phyloP scores from a whole-genome alignment of 2,329 filamentous ascomycete species.

The Curvularia eragrostidis region DNA sequence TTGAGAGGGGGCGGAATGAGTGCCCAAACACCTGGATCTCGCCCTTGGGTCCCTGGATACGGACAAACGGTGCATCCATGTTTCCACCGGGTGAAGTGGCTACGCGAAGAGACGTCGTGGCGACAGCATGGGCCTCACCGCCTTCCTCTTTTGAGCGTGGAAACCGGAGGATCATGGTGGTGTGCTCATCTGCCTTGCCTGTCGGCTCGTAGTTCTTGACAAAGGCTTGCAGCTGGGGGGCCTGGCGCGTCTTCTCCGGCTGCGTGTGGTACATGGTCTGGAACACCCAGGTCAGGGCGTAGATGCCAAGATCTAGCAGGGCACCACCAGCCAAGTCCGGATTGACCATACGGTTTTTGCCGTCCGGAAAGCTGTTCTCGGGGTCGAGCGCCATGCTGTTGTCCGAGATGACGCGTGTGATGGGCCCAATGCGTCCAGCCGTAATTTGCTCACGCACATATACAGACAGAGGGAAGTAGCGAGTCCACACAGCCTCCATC shows the following conservation, averaged over 20 bases:
- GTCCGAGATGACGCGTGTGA: conserved; percentile 65
- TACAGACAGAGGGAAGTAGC: conserved; percentile 84
- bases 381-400: conserved; percentile 66
- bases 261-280: conserved; percentile 86
- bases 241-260: conserved; percentile 66
- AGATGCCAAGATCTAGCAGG: conserved; percentile 85
- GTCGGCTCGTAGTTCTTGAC: conserved; percentile 72
- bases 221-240: conserved; percentile 71
- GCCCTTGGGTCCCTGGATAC: conserved; percentile 80
- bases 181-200: conserved; percentile 78
- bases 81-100: conserved; percentile 63
- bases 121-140: conserved; percentile 72
- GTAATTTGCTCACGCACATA: conserved; percentile 72
- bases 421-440: conserved; percentile 61
- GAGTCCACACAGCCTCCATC: conserved; percentile 78
- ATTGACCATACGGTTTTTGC: conserved; percentile 79
- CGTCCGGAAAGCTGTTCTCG: conserved; percentile 60
- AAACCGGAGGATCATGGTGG: conserved; percentile 79
- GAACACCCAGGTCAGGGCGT: conserved; percentile 89
- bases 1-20: conserved; percentile 72
- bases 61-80: conserved; percentile 70
- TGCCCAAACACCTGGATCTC: conserved; percentile 82
- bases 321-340: conserved; percentile 81
- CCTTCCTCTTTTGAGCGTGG: conserved; percentile 61
- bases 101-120: conserved; percentile 55